These are phyloP conservation scores for Ganoderma sinense DNA, from an alignment of 1,284 basidiomycete species.

Conservation along the genomic window DNA sequence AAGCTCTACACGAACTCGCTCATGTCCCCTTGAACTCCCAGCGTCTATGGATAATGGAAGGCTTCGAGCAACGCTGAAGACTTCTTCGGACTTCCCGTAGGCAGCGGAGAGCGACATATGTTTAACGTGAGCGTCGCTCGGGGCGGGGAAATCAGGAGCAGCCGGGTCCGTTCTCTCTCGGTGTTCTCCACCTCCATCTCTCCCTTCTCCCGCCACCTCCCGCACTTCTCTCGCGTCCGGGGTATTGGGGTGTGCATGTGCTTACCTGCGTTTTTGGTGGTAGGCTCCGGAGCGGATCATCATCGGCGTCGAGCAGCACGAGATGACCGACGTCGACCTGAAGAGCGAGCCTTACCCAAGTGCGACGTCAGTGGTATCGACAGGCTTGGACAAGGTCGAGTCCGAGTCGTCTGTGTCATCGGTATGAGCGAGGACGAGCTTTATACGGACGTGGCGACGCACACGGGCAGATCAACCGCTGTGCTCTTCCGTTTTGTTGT, in stretches of 20 bases:
- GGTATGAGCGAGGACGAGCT: neutral
- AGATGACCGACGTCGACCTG: neutral
- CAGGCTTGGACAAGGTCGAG: neutral
- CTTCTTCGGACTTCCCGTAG: neutral
- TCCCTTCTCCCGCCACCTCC: neutral
- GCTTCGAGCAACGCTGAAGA: constrained; percentile 7
- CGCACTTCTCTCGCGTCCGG: no score
- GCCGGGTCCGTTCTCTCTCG: neutral
- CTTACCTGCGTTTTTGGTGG: neutral
- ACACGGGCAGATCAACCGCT: neutral
- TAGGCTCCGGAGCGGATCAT: constrained; percentile 1
- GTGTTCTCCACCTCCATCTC: neutral
- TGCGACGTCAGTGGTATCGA: constrained; percentile 16
- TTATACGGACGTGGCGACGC: neutral
- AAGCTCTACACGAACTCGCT: constrained; percentile 42
- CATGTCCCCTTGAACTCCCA: constrained; percentile 40
- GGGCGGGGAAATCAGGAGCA: neutral
- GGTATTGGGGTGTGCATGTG: neutral
- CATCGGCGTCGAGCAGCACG: constrained; percentile 4
- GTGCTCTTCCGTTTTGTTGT: neutral
- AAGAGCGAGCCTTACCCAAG: neutral
- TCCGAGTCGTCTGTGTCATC: neutral
- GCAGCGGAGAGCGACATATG: neutral
- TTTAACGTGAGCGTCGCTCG: neutral
- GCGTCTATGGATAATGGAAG: constrained; percentile 36